Evolutionary conservation across 2,329 filamentous ascomycete species (phyloP).

Genomic region (Arthrobotrys entomopaga): DNA sequence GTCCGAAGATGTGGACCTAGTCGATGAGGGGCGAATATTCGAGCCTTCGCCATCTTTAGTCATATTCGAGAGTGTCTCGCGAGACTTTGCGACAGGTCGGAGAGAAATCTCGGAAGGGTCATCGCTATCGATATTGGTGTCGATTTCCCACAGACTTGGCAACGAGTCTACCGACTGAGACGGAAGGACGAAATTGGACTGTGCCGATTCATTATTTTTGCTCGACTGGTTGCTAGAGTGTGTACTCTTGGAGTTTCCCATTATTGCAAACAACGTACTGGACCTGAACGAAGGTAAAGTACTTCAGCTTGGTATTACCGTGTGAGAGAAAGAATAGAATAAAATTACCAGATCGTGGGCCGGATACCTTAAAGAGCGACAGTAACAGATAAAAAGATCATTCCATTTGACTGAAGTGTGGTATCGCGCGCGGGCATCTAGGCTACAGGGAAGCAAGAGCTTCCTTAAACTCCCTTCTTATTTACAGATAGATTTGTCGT

Average conservation of each 20-base stretch:
- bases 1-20: slow-evolving; percentile 1
- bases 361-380: too few relatives aligned
- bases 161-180: slow-evolving; percentile 30
- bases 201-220: neutral
- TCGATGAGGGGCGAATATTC: neutral
- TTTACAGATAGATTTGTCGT: too few relatives aligned
- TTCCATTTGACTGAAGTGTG: too few relatives aligned
- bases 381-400: too few relatives aligned
- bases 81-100: neutral
- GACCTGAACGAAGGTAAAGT: too few relatives aligned
- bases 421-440: too few relatives aligned
- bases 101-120: slow-evolving; percentile 20
- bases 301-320: too few relatives aligned
- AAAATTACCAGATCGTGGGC: too few relatives aligned
- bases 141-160: slow-evolving; percentile 27
- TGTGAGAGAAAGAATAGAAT: too few relatives aligned
- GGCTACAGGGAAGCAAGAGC: too few relatives aligned
- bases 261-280: neutral
- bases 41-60: slow-evolving; percentile 30
- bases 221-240: slow-evolving; percentile 1
- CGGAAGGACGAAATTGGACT: slow-evolving; percentile 30
- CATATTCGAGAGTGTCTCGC: neutral
- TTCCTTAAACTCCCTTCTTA: too few relatives aligned
- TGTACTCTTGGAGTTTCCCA: slow-evolving; percentile 18
- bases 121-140: slow-evolving; percentile 19